Conservation (phyloP, 1,139 yeast species). For the Petasospora rhodanensis region DNA sequence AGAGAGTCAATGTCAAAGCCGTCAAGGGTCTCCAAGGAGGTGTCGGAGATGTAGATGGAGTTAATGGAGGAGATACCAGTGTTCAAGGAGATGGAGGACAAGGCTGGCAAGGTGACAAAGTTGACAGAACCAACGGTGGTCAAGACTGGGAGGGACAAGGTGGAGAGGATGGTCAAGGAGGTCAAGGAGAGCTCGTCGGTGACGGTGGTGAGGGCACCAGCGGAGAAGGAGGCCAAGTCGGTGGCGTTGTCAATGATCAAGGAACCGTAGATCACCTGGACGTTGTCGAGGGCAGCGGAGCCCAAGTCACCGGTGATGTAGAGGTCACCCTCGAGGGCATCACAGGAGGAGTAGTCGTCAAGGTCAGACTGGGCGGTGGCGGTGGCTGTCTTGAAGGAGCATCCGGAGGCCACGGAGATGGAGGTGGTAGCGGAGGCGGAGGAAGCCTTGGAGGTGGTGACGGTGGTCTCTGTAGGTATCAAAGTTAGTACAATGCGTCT, state of each 20-base stretch:
- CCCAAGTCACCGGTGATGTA: constrained; percentile 60
- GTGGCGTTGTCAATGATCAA: constrained; percentile 65
- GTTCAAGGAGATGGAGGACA: constrained; percentile 63
- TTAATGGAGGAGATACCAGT: constrained; percentile 73
- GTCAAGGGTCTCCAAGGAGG: constrained; percentile 69
- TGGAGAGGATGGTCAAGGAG: constrained; percentile 61
- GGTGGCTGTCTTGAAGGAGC: constrained; percentile 48
- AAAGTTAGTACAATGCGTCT: constrained; percentile 24
- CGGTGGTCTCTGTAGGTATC: constrained; percentile 6
- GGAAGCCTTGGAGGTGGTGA: constrained; percentile 21
- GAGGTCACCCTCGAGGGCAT: constrained; percentile 77
- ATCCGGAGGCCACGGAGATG: constrained; percentile 32
- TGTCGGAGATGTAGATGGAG: constrained; percentile 75
- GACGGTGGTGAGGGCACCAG: constrained; percentile 73
- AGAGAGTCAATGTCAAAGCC: constrained; percentile 78
- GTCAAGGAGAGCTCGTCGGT: constrained; percentile 63
- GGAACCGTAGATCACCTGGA: constrained; percentile 72
- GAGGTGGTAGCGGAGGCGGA: constrained; percentile 29
- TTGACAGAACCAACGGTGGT: constrained; percentile 74
- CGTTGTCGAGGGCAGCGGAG: constrained; percentile 52
- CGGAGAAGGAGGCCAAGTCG: constrained; percentile 56
- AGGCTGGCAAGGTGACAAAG: constrained; percentile 83
- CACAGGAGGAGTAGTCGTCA: constrained; percentile 68
- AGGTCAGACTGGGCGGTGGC: constrained; percentile 78
- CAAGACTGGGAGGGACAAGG: constrained; percentile 74